phyloP scores from a whole-genome alignment of 208 protist genomes.

The Vickermania ingenoplastis region DNA sequence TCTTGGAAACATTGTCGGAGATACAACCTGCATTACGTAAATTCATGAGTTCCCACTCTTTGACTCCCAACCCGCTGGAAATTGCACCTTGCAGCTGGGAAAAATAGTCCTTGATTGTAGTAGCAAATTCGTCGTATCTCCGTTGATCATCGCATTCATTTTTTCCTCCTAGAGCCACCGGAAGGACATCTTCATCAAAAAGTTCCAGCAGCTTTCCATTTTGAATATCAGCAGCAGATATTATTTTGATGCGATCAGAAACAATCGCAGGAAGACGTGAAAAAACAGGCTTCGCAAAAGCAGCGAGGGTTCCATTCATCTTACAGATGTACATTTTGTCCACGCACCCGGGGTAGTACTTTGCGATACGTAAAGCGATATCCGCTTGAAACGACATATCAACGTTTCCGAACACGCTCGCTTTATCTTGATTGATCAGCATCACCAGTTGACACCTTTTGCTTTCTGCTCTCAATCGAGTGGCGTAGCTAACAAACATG shows the following conservation, averaged over 20 bases:
- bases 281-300: constrained; percentile 64
- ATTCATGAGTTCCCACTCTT: constrained; percentile 68
- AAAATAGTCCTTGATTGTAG: constrained; percentile 46
- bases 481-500: constrained; percentile 71
- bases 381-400: constrained; percentile 74
- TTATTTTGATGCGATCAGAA: constrained; percentile 54
- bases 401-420: constrained; percentile 58
- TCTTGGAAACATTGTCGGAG: not conserved
- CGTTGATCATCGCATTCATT: constrained; percentile 59
- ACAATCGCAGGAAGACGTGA: constrained; percentile 50
- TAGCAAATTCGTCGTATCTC: constrained; percentile 35
- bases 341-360: constrained; percentile 64
- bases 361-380: constrained; percentile 63
- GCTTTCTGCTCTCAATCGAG: constrained; percentile 39
- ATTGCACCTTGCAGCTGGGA: constrained; percentile 30
- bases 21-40: constrained; percentile 11
- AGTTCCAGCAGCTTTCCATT: constrained; percentile 45
- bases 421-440: constrained; percentile 73
- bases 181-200: constrained; percentile 48
- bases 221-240: constrained; percentile 50
- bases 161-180: constrained; percentile 40
- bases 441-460: constrained; percentile 55
- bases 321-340: constrained; percentile 79
- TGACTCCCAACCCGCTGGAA: constrained; percentile 32
- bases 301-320: constrained; percentile 45